phyloP scores from a whole-genome alignment of 306 rosid species.

The Medicago lupulina region DNA sequence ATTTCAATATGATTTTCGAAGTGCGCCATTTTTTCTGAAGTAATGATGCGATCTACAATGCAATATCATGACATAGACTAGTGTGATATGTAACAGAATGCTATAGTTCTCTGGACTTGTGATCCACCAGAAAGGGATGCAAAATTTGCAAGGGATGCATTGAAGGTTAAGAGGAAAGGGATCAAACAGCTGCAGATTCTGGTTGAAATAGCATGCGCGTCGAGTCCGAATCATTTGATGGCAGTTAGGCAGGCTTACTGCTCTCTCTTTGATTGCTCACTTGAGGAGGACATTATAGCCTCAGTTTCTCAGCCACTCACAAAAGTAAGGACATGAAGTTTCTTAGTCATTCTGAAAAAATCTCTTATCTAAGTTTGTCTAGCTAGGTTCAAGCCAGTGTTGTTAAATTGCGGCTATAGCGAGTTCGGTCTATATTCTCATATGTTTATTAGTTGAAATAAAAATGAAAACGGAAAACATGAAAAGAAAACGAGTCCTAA shows the following conservation, averaged over 20 bases:
- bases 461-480: no score
- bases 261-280: conserved; percentile 71
- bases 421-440: no score
- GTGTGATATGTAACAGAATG: conserved; percentile 62
- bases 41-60: conserved; percentile 2
- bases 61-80: conserved; percentile 11
- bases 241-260: conserved; percentile 82
- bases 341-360: conserved; percentile 25
- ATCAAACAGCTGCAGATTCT: conserved; percentile 61
- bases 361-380: neutral
- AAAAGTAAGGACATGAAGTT: conserved; percentile 60
- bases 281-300: conserved; percentile 86
- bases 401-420: neutral
- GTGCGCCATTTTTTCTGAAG: neutral
- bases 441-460: no score
- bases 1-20: conserved; percentile 4
- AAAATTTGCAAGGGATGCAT: conserved; percentile 61
- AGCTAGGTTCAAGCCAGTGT: neutral
- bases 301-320: conserved; percentile 60
- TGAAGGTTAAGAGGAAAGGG: conserved; percentile 56
- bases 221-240: conserved; percentile 85
- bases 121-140: conserved; percentile 93
- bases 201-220: conserved; percentile 84
- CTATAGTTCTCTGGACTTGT: conserved; percentile 69
- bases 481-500: no score